These are phyloP conservation scores for Cercospora sp. DNA, from an alignment of 2,329 filamentous ascomycete genomes.

Conservation along the genomic window DNA sequence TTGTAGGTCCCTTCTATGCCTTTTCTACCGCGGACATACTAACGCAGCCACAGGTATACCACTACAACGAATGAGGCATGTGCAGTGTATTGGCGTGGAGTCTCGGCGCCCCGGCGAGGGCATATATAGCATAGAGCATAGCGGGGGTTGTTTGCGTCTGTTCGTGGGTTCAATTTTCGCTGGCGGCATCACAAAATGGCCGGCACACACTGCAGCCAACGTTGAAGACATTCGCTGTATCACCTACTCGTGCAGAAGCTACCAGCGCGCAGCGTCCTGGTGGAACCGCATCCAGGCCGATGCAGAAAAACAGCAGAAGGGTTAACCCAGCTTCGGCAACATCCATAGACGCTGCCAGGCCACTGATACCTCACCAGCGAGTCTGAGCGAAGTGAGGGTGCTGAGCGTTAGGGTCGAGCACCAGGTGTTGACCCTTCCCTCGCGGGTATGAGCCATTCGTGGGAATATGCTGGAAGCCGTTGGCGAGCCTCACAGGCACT, in stretches of 20 bases:
- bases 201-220: not conserved
- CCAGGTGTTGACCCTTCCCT: not conserved
- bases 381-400: not conserved
- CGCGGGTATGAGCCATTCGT: not conserved
- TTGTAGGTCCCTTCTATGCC: slow-evolving; percentile 60
- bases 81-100: slow-evolving; percentile 10
- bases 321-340: not conserved
- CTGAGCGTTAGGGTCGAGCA: not conserved
- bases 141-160: not conserved
- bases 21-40: not conserved
- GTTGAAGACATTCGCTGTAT: not conserved
- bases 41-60: slow-evolving; percentile 19
- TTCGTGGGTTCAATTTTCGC: not conserved
- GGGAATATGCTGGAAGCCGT: not conserved
- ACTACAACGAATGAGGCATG: slow-evolving; percentile 26
- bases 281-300: not conserved
- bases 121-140: slow-evolving; percentile 12
- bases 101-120: slow-evolving; percentile 5
- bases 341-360: not conserved
- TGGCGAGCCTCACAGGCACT: not conserved
- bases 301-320: not conserved
- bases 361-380: not conserved
- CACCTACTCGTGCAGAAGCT: not conserved
- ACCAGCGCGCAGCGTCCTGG: not conserved
- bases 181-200: not conserved